phyloP scores from a whole-genome alignment of 2,329 filamentous ascomycete genomes.

The Macrophomina tecta region DNA sequence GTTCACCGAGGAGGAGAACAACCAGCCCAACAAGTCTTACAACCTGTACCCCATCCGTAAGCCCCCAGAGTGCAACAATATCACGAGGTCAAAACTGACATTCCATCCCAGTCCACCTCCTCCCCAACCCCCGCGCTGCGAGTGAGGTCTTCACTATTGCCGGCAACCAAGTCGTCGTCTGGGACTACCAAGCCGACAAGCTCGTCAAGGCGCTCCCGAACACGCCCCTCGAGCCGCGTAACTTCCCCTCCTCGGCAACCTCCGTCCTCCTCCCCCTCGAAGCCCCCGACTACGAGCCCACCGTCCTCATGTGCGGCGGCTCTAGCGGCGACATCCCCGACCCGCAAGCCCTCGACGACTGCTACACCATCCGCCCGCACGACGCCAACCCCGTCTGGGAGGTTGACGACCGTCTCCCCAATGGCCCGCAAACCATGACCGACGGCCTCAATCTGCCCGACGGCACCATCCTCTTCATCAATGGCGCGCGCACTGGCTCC shows the following conservation, averaged over 20 bases:
- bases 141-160: slow-evolving; percentile 28
- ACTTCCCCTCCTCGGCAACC: slow-evolving; percentile 26
- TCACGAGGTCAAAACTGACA: background rate
- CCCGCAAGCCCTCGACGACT: slow-evolving; percentile 26
- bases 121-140: slow-evolving; percentile 24
- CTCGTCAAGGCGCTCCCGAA: slow-evolving; percentile 20
- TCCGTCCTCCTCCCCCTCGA: slow-evolving; percentile 21
- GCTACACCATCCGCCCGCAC: slow-evolving; percentile 21
- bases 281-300: background rate
- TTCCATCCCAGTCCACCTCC: slow-evolving; percentile 7
- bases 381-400: background rate
- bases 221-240: slow-evolving; percentile 15
- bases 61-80: background rate
- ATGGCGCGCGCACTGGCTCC: slow-evolving; percentile 24
- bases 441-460: slow-evolving; percentile 22
- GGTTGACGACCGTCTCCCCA: slow-evolving; percentile 8
- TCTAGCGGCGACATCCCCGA: slow-evolving; percentile 23
- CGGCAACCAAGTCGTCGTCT: slow-evolving; percentile 24
- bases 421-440: slow-evolving; percentile 23
- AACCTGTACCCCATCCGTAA: slow-evolving; percentile 28
- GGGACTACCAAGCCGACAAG: slow-evolving; percentile 21
- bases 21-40: slow-evolving; percentile 26
- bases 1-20: slow-evolving; percentile 25
- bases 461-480: slow-evolving; percentile 23
- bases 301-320: slow-evolving; percentile 27